A percentile compares a stretch with the other conserved stretches of the same genome.
phyloP scores from a whole-genome alignment of 106 monocot genomes.

The Dioscorea dumetorum region DNA sequence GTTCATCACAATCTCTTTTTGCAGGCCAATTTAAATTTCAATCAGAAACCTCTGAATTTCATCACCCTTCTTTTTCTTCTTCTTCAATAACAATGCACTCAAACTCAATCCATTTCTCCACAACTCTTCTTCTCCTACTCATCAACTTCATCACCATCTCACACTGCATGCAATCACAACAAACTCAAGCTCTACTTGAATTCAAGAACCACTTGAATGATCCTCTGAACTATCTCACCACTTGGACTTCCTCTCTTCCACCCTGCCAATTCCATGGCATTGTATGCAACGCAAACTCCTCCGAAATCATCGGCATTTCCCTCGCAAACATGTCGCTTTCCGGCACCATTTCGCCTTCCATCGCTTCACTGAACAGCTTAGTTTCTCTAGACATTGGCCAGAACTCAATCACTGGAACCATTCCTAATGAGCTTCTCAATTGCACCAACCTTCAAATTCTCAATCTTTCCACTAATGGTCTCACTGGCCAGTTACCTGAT shows the following conservation, averaged over 20 bases:
- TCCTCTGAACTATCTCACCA: slow-evolving; percentile 41
- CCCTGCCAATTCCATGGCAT: slow-evolving; percentile 60
- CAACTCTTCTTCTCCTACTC: slow-evolving; percentile 6
- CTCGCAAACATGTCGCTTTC: slow-evolving; percentile 50
- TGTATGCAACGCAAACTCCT: slow-evolving; percentile 39
- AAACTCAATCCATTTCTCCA: slow-evolving; percentile 2
- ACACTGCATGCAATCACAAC: slow-evolving; percentile 10
- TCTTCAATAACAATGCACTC: background rate
- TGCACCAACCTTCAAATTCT: slow-evolving; percentile 51
- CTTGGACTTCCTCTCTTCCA: slow-evolving; percentile 35
- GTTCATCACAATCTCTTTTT: background rate
- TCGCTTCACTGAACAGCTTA: slow-evolving; percentile 29
- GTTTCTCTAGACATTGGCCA: slow-evolving; percentile 30
- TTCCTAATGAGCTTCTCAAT: slow-evolving; percentile 40
- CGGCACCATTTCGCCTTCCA: slow-evolving; percentile 49
- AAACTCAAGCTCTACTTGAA: slow-evolving; percentile 47
- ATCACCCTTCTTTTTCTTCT: background rate
- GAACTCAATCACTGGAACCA: slow-evolving; percentile 34
- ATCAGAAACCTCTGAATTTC: background rate
- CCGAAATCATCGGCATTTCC: slow-evolving; percentile 43
- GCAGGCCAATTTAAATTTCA: background rate
- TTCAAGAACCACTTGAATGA: slow-evolving; percentile 51
- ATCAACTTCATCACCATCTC: slow-evolving; percentile 5
- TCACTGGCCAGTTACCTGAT: slow-evolving; percentile 54
- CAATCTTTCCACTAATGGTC: slow-evolving; percentile 55